Conservation (phyloP, 2,329 filamentous ascomycete genomes). For the Stagonosporopsis rhizophila region DNA sequence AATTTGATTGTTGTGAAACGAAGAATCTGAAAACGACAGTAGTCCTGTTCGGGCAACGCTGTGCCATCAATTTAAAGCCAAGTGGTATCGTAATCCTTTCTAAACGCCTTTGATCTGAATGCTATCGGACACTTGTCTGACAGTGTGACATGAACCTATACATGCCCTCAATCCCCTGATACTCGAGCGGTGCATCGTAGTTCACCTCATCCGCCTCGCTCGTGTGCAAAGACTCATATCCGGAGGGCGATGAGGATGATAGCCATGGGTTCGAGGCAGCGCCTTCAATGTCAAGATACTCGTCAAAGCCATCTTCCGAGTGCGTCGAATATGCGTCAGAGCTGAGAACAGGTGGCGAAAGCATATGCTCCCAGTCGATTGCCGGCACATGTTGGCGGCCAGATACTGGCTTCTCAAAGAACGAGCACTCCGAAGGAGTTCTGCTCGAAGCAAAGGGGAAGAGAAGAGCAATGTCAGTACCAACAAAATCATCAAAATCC, state of each 20-base stretch:
- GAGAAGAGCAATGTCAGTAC: conserved; percentile 75
- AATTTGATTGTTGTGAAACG: conserved; percentile 23
- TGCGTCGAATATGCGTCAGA: conserved; percentile 49
- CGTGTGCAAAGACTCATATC: conserved; percentile 64
- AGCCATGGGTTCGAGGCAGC: conserved; percentile 62
- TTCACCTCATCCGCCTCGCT: conserved; percentile 57
- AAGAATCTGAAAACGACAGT: conserved; percentile 24
- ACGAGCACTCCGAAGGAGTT: conserved; percentile 55
- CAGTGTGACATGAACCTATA: conserved; percentile 71
- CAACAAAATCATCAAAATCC: conserved; percentile 72
- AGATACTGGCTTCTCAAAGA: conserved; percentile 53
- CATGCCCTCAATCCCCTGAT: conserved; percentile 70
- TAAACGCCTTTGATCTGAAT: conserved; percentile 10
- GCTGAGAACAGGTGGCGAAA: conserved; percentile 52
- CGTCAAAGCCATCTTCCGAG: conserved; percentile 48
- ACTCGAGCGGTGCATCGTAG: conserved; percentile 58
- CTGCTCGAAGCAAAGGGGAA: conserved; percentile 84
- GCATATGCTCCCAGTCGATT: conserved; percentile 64
- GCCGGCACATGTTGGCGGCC: conserved; percentile 46
- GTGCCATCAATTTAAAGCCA: conserved; percentile 36
- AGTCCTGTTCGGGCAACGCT: conserved; percentile 19
- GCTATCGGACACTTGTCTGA: conserved; percentile 51
- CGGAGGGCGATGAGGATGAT: conserved; percentile 56
- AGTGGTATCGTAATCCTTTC: conserved; percentile 31
- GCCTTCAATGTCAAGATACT: conserved; percentile 51